Percentiles rank a stretch among this genome's conserved stretches.
Conservation (phyloP, 139 green algal genomes). For the Volvox reticuliferus region DNA sequence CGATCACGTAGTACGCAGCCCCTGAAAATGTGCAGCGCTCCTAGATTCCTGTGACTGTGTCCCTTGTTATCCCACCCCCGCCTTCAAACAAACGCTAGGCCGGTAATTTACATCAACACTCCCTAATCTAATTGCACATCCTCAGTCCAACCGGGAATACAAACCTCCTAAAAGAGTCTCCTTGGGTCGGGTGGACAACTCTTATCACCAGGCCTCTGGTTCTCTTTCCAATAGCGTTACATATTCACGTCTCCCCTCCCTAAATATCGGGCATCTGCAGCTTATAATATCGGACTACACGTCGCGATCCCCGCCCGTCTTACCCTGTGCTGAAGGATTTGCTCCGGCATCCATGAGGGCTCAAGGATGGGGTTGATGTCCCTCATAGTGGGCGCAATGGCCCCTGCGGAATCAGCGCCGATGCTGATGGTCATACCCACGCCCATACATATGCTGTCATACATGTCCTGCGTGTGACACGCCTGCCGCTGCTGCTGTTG, state of each 20-base stretch:
- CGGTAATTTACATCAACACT: too few species aligned
- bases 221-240: neutral
- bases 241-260: neutral
- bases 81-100: too few species aligned
- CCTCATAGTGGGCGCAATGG: constrained; percentile 38
- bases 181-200: neutral
- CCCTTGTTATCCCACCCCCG: too few species aligned
- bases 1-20: too few species aligned
- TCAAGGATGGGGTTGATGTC: constrained; percentile 81
- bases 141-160: too few species aligned
- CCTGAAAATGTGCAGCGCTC: too few species aligned
- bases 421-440: constrained; percentile 45
- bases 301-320: neutral
- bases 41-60: too few species aligned
- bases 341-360: constrained; percentile 71
- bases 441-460: constrained; percentile 43
- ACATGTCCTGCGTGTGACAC: neutral
- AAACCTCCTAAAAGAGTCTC: too few species aligned
- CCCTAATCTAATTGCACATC: too few species aligned
- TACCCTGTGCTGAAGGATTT: neutral
- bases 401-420: neutral
- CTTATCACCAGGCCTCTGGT: neutral
- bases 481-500: neutral
- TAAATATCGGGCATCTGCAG: too few species aligned
- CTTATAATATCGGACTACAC: too few species aligned